These are phyloP conservation scores for Lathyrus tuberosus DNA, from an alignment of 306 rosid species.

Conservation along the genomic window DNA sequence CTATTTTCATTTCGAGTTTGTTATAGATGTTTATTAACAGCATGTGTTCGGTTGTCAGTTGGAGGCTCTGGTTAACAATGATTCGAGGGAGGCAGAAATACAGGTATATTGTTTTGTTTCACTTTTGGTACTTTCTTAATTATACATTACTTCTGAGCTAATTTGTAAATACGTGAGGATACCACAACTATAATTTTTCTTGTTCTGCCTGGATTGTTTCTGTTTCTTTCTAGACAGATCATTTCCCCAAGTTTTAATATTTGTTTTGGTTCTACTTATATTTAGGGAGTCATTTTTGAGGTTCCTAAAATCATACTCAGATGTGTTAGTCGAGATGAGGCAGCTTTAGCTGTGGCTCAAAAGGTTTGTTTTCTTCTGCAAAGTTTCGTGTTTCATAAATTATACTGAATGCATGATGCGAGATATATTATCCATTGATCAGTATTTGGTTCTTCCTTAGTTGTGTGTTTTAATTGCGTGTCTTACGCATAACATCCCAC, in stretches of 20 bases:
- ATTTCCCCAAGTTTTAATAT: conserved; percentile 13
- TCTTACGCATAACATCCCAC: conserved; percentile 7
- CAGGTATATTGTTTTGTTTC: conserved; percentile 60
- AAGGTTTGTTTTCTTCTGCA: conserved; percentile 56
- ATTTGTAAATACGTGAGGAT: not conserved
- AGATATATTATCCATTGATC: not conserved
- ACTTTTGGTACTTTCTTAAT: conserved; percentile 9
- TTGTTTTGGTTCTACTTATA: conserved; percentile 32
- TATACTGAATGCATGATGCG: not conserved
- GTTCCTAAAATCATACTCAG: conserved; percentile 91
- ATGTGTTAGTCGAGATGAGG: conserved; percentile 96
- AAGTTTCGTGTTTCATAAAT: conserved; percentile 13
- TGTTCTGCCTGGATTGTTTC: conserved; percentile 4
- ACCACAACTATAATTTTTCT: conserved; percentile 7
- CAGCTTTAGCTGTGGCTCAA: conserved; percentile 98
- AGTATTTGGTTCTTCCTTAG: conserved; percentile 21
- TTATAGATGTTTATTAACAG: conserved; percentile 27
- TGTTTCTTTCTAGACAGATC: not conserved
- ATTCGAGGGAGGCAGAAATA: conserved; percentile 73
- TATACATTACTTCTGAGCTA: not conserved
- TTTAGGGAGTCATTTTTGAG: conserved; percentile 79
- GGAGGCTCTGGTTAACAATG: conserved; percentile 75
- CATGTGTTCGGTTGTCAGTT: conserved; percentile 57
- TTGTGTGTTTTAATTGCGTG: conserved; percentile 10
- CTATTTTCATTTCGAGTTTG: conserved; percentile 4